Evolutionary conservation across 2,329 filamentous ascomycete genomes (phyloP).

Genomic region (Didymella lethalis): DNA sequence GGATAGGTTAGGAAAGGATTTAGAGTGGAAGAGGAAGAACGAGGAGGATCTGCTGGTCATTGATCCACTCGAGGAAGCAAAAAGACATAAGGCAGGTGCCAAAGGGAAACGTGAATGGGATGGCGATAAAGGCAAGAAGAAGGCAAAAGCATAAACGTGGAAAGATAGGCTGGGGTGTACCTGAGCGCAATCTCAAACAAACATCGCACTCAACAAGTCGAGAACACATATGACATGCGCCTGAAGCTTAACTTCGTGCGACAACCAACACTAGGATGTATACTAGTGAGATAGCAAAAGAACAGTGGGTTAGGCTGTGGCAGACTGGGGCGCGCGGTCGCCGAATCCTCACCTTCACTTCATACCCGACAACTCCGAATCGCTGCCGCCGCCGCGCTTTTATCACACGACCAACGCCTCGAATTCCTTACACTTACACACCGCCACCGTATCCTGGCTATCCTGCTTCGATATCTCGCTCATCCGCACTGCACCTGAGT

Average conservation of each 20-base stretch:
- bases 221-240: not conserved
- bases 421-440: not conserved
- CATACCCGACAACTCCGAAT: not conserved
- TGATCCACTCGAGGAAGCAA: conserved; percentile 84
- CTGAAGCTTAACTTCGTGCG: not conserved
- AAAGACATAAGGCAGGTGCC: conserved; percentile 69
- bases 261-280: not conserved
- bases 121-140: conserved; percentile 32
- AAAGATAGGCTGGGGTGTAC: not conserved
- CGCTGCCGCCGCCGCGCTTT: not conserved
- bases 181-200: not conserved
- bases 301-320: not conserved
- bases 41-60: conserved; percentile 93
- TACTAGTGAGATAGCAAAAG: not conserved
- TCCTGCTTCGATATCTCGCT: not conserved
- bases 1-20: conserved; percentile 87
- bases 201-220: not conserved
- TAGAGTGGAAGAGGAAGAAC: conserved; percentile 88
- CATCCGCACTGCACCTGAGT: not conserved
- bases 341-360: conserved; percentile 19
- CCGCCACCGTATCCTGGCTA: not conserved
- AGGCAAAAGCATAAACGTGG: conserved; percentile 22
- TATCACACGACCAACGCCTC: not conserved
- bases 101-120: conserved; percentile 53
- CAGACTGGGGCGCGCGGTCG: not conserved